Evolutionary conservation across 2,329 filamentous ascomycete species (phyloP).

Genomic region (Zasmidium citrigriseum): DNA sequence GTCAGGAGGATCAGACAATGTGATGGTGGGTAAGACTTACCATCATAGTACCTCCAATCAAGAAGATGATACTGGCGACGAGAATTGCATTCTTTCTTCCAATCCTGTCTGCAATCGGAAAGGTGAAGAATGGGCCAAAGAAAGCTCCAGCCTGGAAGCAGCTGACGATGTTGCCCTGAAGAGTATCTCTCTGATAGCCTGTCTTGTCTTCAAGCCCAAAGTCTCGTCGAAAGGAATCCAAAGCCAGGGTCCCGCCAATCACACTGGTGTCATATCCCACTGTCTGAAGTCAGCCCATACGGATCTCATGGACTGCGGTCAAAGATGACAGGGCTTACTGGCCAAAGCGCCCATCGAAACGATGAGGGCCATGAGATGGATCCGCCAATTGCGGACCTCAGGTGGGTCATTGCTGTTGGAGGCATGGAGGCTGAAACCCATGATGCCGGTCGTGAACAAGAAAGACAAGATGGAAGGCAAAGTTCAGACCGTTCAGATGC

Average conservation of each 20-base stretch:
- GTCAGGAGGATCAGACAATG: too few relatives aligned
- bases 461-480: background rate
- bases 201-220: conserved; percentile 36
- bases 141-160: conserved; percentile 42
- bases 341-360: conserved; percentile 44
- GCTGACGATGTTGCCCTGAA: conserved; percentile 43
- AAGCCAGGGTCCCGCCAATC: conserved; percentile 43
- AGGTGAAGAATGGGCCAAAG: conserved; percentile 43
- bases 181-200: conserved; percentile 42
- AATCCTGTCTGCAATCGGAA: conserved; percentile 51
- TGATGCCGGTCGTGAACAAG: background rate
- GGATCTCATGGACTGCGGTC: too few relatives aligned
- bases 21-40: background rate
- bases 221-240: conserved; percentile 41
- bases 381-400: conserved; percentile 69
- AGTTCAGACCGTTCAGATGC: background rate
- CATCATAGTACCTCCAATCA: conserved; percentile 43
- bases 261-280: conserved; percentile 36
- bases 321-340: conserved; percentile 27
- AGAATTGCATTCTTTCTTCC: conserved; percentile 54
- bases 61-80: conserved; percentile 46
- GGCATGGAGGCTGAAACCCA: conserved; percentile 19
- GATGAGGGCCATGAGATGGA: conserved; percentile 63
- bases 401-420: conserved; percentile 49
- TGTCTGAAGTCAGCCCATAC: background rate